Base-by-base conservation (phyloP, 805 yeast species). In the Wickerhamiella sergipiensis region DNA sequence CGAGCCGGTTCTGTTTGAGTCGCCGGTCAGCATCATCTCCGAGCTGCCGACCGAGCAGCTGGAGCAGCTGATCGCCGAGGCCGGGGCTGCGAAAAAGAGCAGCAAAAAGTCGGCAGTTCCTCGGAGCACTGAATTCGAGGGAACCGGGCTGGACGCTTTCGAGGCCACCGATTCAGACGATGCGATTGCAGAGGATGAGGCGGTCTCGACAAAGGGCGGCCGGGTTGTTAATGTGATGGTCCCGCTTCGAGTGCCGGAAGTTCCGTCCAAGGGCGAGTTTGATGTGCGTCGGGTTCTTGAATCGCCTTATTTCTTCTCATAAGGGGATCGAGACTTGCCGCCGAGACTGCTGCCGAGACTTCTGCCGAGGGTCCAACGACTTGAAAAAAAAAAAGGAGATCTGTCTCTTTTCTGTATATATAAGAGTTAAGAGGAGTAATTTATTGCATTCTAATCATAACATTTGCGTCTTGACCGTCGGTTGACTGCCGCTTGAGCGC, bases 261-360 rank as follows among this genome's bases (percentile, higher is more conserved):
- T 86, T 43, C 96, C 96, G 13, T 69, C 74, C 47, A 81, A 77
- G 64, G 98, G 97, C 48, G 80, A 79, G 17, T 85, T 90, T 59
- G 94, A 90, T 61, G 94, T 90, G 38, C 67, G 70, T 40, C 76
- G 75, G 52, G 82, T 89, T 43, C 74, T 75, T 61, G 77, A 80
- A 47, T 85, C 95, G 55, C 73, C 74, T 31, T 90, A 90, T 66
- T 90, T 90, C 74, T 90, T 90, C 62, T 69, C 73, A 5, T 68
- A 52, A 56, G 33, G 12, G 15, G 33, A 3, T 21, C 44, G 8
- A 24, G 46, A 22, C 18, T 33, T 22, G 22, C 18, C 8, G 24
- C 3, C 22, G 36, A n/a, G 5, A 39, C 45, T n/a, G n/a, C n/a
- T n/a, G n/a, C n/a, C n/a, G n/a, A n/a, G n/a, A n/a, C n/a, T n/a